These are phyloP conservation scores for Botrytis porri DNA, from an alignment of 2,329 filamentous ascomycete genomes.

Conservation along the genomic window DNA sequence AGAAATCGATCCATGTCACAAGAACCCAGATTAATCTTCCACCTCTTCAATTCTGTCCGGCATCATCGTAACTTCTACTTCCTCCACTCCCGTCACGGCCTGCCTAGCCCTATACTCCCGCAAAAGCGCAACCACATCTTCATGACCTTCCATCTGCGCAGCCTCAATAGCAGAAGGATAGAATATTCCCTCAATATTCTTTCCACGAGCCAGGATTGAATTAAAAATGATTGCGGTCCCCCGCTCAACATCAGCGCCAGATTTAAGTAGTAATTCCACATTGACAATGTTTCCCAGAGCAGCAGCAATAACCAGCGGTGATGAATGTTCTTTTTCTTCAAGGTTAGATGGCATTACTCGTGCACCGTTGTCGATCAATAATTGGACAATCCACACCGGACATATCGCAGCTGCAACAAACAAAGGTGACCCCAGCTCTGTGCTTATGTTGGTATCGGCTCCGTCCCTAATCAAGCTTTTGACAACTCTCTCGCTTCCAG, in stretches of 20 bases:
- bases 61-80: not conserved
- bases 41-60: not conserved
- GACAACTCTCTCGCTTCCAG: not conserved
- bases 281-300: not conserved
- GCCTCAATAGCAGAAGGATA: not conserved
- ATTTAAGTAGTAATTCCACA: not conserved
- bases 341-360: not conserved
- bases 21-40: not conserved
- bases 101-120: not conserved
- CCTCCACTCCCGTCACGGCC: too few relatives aligned
- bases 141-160: not conserved
- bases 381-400: not conserved
- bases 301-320: not conserved
- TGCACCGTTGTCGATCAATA: not conserved
- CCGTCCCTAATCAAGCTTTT: not conserved
- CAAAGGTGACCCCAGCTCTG: not conserved
- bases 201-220: not conserved
- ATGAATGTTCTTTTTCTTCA: not conserved
- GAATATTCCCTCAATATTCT: not conserved
- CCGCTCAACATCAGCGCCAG: not conserved
- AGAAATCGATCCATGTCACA: not conserved
- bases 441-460: not conserved
- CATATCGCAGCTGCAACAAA: not conserved
- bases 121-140: not conserved
- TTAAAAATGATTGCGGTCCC: not conserved